These are phyloP conservation scores for Neurospora sp. DNA, from an alignment of 495 filamentous ascomycete species.

Conservation along the genomic window DNA sequence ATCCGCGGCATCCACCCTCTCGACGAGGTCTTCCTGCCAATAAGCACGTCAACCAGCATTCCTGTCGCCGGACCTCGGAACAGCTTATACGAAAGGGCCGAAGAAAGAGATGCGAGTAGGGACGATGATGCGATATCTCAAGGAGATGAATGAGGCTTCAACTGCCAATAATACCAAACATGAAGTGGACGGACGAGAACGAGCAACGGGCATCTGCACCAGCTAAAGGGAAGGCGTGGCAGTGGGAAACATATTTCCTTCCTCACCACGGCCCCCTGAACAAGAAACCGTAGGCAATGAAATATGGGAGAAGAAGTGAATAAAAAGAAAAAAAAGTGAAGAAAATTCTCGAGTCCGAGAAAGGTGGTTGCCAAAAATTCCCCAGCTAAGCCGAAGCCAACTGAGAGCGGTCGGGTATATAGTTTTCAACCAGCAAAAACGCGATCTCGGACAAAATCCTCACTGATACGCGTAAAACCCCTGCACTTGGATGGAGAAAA, in stretches of 20 bases:
- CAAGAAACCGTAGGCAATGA: conserved; percentile 21
- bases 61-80: not conserved
- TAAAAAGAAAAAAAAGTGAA: not conserved
- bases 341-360: not conserved
- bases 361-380: conserved; percentile 19
- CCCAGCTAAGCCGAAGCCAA: conserved; percentile 16
- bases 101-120: not conserved
- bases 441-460: conserved; percentile 45
- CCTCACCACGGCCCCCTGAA: conserved; percentile 15
- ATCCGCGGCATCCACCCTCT: too few relatives aligned
- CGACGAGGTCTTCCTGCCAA: too few relatives aligned
- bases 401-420: conserved; percentile 37
- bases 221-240: too few relatives aligned
- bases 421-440: conserved; percentile 52
- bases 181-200: not conserved
- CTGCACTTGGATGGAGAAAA: conserved; percentile 29
- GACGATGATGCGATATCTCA: not conserved
- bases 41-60: not conserved
- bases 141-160: not conserved
- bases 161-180: not conserved
- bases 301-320: conserved; percentile 9
- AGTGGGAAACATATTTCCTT: conserved; percentile 1
- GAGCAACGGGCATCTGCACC: too few relatives aligned
- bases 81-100: not conserved
- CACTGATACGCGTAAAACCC: conserved; percentile 42